Base-by-base conservation (phyloP, 2,329 filamentous ascomycete genomes). In the Xylaria sp. region DNA sequence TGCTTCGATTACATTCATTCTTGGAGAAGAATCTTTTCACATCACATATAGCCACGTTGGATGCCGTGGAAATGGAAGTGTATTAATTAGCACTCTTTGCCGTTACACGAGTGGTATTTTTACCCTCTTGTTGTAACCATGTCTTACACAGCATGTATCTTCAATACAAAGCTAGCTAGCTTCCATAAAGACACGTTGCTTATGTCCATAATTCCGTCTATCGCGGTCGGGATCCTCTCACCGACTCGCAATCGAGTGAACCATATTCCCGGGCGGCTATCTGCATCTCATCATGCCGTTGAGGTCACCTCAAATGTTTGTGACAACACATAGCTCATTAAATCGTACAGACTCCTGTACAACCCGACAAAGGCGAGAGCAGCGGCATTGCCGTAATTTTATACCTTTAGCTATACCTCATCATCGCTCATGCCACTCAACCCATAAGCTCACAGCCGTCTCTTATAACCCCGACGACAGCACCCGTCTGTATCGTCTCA, bases 401-500 rank as follows among this genome's bases (percentile, higher is more conserved):
- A n/a, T n/a, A n/a, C n/a, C n/a, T n/a, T n/a, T n/a, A 6, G 46
- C 33, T 31, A 14, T 45, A 49, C 8, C 38, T 21, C 54, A 58
- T 61, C 61, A 65, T 67, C 60, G 57, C 49, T 12, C 31, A 43
- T 51, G 9, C 40, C 62, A 68, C 23, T 51, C 68, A 72, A 58
- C 71, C 68, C 77, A 80, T 80, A 70, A 98, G 79, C 75, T 97
- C 94, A 31, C 92, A 94, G 0, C 95, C 95, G 59, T 87, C 90
- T 64, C 95, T 84, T 43, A 99, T 87, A 4, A 97, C 92, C 1
- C 94, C 95, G 11, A 98, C 92, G 47, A 97, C 83, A 0, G 94
- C 95, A 6, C 95, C 94, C 0, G 95, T 98, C 81, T 99, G 95
- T 61, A 99, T 86, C 5, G 82, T 80, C 79, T 99, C 95, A 61